Percentiles rank a stretch among this genome's conserved stretches.
These are phyloP conservation scores for Fulvia fulva DNA, from an alignment of 2,329 filamentous ascomycete genomes.

Conservation along the genomic window DNA sequence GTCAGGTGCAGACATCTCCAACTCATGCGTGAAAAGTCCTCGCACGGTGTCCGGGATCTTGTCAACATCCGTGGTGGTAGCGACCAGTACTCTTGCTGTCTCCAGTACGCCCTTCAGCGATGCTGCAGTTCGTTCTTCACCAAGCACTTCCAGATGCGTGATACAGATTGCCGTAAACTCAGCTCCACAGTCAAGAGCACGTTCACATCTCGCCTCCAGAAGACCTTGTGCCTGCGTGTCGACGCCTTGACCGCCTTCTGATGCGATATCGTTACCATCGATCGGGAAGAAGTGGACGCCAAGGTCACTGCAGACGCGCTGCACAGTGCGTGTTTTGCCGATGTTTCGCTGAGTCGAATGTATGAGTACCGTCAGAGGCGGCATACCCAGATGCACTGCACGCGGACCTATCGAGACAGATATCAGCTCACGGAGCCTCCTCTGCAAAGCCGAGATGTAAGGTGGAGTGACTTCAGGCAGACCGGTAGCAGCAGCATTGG, in stretches of 20 bases:
- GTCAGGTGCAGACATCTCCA: slow-evolving; percentile 89
- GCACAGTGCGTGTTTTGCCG: slow-evolving; percentile 78
- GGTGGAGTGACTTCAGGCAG: slow-evolving; percentile 38
- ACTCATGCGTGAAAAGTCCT: slow-evolving; percentile 88
- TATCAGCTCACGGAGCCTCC: slow-evolving; percentile 77
- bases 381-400: slow-evolving; percentile 81
- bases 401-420: slow-evolving; percentile 83
- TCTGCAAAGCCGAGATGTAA: slow-evolving; percentile 44
- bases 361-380: slow-evolving; percentile 80
- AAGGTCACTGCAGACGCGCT: slow-evolving; percentile 76
- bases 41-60: slow-evolving; percentile 88
- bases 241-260: slow-evolving; percentile 81
- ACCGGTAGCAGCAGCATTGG: slow-evolving; percentile 31
- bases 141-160: slow-evolving; percentile 84
- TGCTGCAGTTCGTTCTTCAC: slow-evolving; percentile 82
- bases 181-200: slow-evolving; percentile 81
- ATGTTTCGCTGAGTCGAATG: slow-evolving; percentile 91
- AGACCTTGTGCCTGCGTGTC: slow-evolving; percentile 95
- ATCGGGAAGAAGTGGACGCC: slow-evolving; percentile 86
- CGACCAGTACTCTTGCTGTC: slow-evolving; percentile 78
- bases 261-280: slow-evolving; percentile 88
- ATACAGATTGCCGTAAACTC: slow-evolving; percentile 82
- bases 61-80: slow-evolving; percentile 92
- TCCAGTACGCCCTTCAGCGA: slow-evolving; percentile 78
- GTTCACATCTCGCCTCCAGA: slow-evolving; percentile 78